A percentile compares a stretch with the other conserved stretches of the same genome.
phyloP scores from a whole-genome alignment of 176 grass and related monocot genomes.

The Musa itinerans region DNA sequence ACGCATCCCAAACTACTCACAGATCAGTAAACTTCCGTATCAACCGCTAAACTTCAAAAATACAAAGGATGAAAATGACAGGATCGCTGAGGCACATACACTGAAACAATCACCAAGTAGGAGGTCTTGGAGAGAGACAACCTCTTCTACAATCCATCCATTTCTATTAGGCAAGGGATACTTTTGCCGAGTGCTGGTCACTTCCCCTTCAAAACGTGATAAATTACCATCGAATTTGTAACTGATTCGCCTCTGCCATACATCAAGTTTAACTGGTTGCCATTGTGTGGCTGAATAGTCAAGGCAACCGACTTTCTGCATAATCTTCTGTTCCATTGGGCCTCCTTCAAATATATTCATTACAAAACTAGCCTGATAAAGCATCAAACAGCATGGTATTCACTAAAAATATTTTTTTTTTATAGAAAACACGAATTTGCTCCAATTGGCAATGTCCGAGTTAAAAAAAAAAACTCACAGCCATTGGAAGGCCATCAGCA shows the following conservation, averaged over 20 bases:
- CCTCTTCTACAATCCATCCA: constrained; percentile 86
- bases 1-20: background rate
- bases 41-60: background rate
- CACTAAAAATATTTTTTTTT: background rate
- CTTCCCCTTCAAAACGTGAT: constrained; percentile 36
- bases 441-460: constrained; percentile 21
- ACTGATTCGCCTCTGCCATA: constrained; percentile 59
- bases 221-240: constrained; percentile 59
- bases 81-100: constrained; percentile 21
- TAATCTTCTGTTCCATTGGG: constrained; percentile 64
- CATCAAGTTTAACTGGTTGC: constrained; percentile 56
- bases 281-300: constrained; percentile 59
- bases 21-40: background rate
- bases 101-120: constrained; percentile 63
- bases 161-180: constrained; percentile 54
- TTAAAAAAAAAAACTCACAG: constrained; percentile 40
- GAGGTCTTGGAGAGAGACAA: constrained; percentile 55
- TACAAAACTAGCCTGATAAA: constrained; percentile 47
- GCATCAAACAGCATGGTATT: constrained; percentile 16
- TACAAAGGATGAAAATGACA: background rate
- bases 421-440: constrained; percentile 2
- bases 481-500: constrained; percentile 36
- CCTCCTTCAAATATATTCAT: constrained; percentile 69
- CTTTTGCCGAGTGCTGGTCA: constrained; percentile 81
- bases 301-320: constrained; percentile 71